Evolutionary conservation across 2,329 filamentous ascomycete species (phyloP), one percentile per base, ranked within the genome.

Genomic region (Exophiala lecanii-corni): DNA sequence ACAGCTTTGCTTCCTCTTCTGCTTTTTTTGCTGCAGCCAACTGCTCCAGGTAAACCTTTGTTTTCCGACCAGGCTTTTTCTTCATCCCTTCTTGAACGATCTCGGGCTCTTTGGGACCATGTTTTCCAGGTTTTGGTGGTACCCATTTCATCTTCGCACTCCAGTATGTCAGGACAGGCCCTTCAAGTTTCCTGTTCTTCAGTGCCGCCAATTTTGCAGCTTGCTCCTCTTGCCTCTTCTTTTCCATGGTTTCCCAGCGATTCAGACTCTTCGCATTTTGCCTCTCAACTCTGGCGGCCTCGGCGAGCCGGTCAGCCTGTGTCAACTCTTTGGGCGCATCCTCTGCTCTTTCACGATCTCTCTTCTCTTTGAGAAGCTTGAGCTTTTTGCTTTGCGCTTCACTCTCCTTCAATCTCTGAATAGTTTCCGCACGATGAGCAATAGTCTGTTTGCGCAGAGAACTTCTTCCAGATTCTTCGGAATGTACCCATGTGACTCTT

Each of bases 181-280:
- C 92, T 41, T 91, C 82, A 6, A 97, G 75, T 38, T 85, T 87
- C 36, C 89, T 80, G 61, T 89, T 87, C 57, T 94, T 86, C 55
- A 97, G 71, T 10, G 91, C 92, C 28, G 91, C 89, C 36, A 97
- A 72, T 66, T 85, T 91, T 30, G 82, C 84, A 51, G 81, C 78
- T 49, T 91, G 78, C 59, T 94, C 86, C 57, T 91, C 87, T 54
- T 89, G 85, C 45, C 91, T 81, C 61, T 84, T 81, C 66, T 88
- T 89, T 67, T 98, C 92, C 5, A 88, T 86, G 63, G 88, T 84
- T 63, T 97, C 89, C 89, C 91, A 97, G 43, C 87, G 77, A 59
- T 91, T 96, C 59, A 95, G 69, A 64, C 84, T 97, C 73, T 87
- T 94, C 55, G 84, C 78, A 64, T 98, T 96, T 57, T 82, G 75